phyloP scores from a whole-genome alignment of 805 yeast species.

The Myxozyma sirexii region DNA sequence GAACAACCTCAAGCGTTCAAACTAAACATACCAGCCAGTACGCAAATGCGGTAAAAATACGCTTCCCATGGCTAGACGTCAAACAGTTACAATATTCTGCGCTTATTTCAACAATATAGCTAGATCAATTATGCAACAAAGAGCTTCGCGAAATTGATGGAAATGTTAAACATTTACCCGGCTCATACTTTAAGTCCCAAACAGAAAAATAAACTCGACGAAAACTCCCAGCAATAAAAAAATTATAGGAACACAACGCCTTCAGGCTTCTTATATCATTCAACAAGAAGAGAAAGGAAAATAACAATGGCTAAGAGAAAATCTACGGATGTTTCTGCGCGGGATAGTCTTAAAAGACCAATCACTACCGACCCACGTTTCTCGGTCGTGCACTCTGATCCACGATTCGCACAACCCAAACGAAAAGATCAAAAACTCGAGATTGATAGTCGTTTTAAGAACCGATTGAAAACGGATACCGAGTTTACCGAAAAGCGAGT shows the following conservation, averaged over 20 bases:
- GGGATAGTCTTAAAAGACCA: slow-evolving; percentile 36
- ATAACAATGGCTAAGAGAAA: slow-evolving; percentile 11
- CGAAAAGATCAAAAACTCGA: slow-evolving; percentile 68
- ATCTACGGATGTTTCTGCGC: neutral
- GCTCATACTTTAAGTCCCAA: slow-evolving; percentile 13
- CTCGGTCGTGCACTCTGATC: slow-evolving; percentile 77
- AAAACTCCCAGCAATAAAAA: slow-evolving; percentile 3
- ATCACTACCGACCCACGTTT: slow-evolving; percentile 74
- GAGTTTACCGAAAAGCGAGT: slow-evolving; percentile 60
- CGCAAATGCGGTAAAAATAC: slow-evolving; percentile 77
- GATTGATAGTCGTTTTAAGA: slow-evolving; percentile 83
- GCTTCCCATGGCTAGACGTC: slow-evolving; percentile 61
- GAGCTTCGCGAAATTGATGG: neutral
- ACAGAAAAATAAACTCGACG: neutral
- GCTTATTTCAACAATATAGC: neutral
- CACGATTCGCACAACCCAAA: slow-evolving; percentile 78
- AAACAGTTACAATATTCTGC: neutral
- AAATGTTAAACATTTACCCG: slow-evolving; percentile 1
- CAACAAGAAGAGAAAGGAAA: neutral
- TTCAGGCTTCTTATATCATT: too few relatives aligned
- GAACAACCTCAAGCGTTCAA: neutral
- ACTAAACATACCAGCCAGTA: slow-evolving; percentile 61
- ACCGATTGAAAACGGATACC: slow-evolving; percentile 59
- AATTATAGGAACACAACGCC: neutral
- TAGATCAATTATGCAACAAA: neutral